Base-by-base conservation (phyloP, 2,329 filamentous ascomycete species). In the Nemania serpens region DNA sequence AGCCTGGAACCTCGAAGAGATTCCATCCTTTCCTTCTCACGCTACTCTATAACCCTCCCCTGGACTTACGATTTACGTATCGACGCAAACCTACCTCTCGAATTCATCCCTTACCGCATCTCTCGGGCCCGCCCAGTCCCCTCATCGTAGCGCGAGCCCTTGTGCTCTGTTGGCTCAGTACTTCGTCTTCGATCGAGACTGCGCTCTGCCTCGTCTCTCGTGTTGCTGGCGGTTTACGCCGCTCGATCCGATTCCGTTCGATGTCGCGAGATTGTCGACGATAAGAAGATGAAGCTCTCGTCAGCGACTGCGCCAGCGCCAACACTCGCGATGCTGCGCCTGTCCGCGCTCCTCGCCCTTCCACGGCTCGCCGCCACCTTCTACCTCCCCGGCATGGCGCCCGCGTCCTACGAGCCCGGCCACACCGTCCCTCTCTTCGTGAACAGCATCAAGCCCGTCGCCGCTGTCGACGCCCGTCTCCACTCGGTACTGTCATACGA, bases 401-500 rank as follows among this genome's bases (percentile, higher is more conserved):
- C 95, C 20, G 96, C 92, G 45, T 94, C 94, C 58, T 99, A 99
- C 81, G 87, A 91, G 71, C 79, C 81, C 54, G 90, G 88, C 73
- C 91, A 95, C 70, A 79, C 79, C 25, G 95, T 99, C 22, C 91
- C 93, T 22, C 85, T 99, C 50, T 89, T 91, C 72, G 95, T 99
- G 76, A 99, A 99, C 79, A 89, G 89, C 74, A 89, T 99, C 70
- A 95, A 91, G 43, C 94, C 95, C 3, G 87, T 93, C 47, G 88
- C 92, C 47, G 90, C 90, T 43, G 82, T 86, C 66, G 92, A 97
- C 76, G 85, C 89, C 25, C 89, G 92, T 69, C 82, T 98, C 42
- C 91, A 93, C 74, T 96, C 93, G n/a, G 89, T 97, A 56, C 88
- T 98, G 71, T 91, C 94, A 4, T 99, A 91, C 82, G 94, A 98